These are phyloP conservation scores for Elsinoe necatrix DNA, from an alignment of 2,329 filamentous ascomycete genomes.

Conservation along the genomic window DNA sequence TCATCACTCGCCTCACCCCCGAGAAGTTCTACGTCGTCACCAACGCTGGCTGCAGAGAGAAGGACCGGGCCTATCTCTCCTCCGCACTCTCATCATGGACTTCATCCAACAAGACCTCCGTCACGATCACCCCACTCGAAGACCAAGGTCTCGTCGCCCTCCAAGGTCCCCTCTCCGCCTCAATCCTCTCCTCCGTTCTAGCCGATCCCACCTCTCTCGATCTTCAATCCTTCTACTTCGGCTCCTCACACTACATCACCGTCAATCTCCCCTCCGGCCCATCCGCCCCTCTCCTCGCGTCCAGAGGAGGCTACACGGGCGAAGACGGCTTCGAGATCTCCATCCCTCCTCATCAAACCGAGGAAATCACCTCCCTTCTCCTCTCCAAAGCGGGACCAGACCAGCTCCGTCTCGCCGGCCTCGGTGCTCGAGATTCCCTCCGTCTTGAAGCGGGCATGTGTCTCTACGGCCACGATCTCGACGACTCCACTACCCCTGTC, in stretches of 20 bases:
- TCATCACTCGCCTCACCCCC: constrained; percentile 70
- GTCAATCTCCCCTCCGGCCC: constrained; percentile 53
- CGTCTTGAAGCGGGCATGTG: constrained; percentile 97
- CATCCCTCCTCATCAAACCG: constrained; percentile 59
- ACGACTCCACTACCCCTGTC: constrained; percentile 65
- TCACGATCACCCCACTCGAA: constrained; percentile 38
- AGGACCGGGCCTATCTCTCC: constrained; percentile 71
- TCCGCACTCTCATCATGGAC: constrained; percentile 57
- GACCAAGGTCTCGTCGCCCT: constrained; percentile 75
- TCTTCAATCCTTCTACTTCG: constrained; percentile 70
- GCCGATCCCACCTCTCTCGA: constrained; percentile 38
- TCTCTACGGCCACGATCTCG: constrained; percentile 96
- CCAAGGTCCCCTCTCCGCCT: constrained; percentile 71
- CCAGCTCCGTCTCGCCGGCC: constrained; percentile 70
- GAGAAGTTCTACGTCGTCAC: constrained; percentile 84
- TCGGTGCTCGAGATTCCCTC: constrained; percentile 85
- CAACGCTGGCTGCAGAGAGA: constrained; percentile 84
- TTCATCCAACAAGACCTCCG: constrained; percentile 35
- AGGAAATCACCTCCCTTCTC: constrained; percentile 59
- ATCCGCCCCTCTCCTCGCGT: constrained; percentile 58
- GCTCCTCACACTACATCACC: constrained; percentile 58
- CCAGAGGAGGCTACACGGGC: constrained; percentile 88
- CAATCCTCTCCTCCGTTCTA: constrained; percentile 59
- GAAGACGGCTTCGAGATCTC: constrained; percentile 98
- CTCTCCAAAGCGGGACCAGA: constrained; percentile 51